Evolutionary conservation across 2,329 filamentous ascomycete species (phyloP), one percentile per base, ranked within the genome.

Genomic region (Sporothrix variecibatus): DNA sequence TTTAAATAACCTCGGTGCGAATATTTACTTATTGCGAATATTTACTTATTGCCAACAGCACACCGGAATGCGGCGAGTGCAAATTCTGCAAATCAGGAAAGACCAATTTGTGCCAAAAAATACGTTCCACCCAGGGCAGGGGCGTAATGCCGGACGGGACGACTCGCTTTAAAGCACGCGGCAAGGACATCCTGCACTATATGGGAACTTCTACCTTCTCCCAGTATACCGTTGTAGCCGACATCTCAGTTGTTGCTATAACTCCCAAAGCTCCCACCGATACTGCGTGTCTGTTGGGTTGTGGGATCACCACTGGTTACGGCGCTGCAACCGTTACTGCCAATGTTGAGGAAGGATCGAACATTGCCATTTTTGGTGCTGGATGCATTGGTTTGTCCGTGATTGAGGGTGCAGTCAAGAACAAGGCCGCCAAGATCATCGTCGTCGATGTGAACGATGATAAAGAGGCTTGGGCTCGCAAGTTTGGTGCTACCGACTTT

Each of bases 31-130:
- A 26, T 8, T 31, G 7, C 23, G 65, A 67, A 12, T 51, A 28
- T 68, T 58, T 12, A 67, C 73, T n/a, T 15, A n/a, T 26, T 17
- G 34, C 56, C n/a, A n/a, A 75, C 80, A 97, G 94, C 88, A 98
- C 95, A 65, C 96, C 96, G 77, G 95, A 98, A 86, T 98, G 95
- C 87, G 88, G 90, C 79, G 95, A 98, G 84, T 99, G 96, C 91
- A 98, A 98, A 87, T 98, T 98, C 89, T 99, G 96, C 92, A 96
- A 94, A 85, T 98, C 95, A 56, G 95, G 95, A 86, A 99, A 99
- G 91, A 98, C 95, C 80, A 98, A 98, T 86, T 92, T 98, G 75
- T 98, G 95, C 86, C 95, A 96, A 83, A 98, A 98, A 90, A 98
- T 99, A 84, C 92, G 96, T 80, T 94, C 94, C 64, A 98, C 96